Evolutionary conservation across 805 yeast genomes (phyloP), one percentile per base, ranked within the genome.

Genomic region (Wickerhamomyces bisporus): DNA sequence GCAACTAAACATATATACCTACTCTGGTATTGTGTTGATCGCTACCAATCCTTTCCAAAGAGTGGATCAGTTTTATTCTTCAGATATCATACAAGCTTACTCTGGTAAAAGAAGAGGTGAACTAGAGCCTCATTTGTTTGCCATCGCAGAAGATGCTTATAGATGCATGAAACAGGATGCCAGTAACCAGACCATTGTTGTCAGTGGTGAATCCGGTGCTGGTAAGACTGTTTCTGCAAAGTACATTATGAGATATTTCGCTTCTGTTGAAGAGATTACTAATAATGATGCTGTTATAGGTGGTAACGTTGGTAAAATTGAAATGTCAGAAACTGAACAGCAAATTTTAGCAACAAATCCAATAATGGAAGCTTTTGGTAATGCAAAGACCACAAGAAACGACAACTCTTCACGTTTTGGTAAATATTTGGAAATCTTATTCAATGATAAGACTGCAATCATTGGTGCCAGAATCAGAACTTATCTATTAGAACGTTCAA

Each of bases 331-430:
- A 44, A 91, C 91, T 20, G 98, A 91, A 64, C 84, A 85, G 57
- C 95, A 86, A 65, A 91, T 91, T 40, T 73, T 91, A 54, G 98
- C 98, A 12, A 93, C 98, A 0, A 91, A 91, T 58, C 98, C 98
- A 3, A 83, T 93, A 52, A 84, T 93, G 82, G 98, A 93, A 66
- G 93, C 98, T 0, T 93, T 93, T 63, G 98, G 98, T 70, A 93
- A 94, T 62, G 98, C 98, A 7, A 91, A 91, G 59, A 91, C 98
- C 2, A 83, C 96, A 15, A 81, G 98, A 70, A 91, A 91, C 60
- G 97, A 91, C 65, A 91, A 91, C 64, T 93, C 98, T 21, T 91
- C 98, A 19, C 82, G 98, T 62, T 94, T 93, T 57, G 98, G 98
- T 57, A 91, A 91, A 62, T 91, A 91, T 60, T 70, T 91, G 49